Conservation (phyloP, 805 yeast genomes). For the Saturnispora besseyi region DNA sequence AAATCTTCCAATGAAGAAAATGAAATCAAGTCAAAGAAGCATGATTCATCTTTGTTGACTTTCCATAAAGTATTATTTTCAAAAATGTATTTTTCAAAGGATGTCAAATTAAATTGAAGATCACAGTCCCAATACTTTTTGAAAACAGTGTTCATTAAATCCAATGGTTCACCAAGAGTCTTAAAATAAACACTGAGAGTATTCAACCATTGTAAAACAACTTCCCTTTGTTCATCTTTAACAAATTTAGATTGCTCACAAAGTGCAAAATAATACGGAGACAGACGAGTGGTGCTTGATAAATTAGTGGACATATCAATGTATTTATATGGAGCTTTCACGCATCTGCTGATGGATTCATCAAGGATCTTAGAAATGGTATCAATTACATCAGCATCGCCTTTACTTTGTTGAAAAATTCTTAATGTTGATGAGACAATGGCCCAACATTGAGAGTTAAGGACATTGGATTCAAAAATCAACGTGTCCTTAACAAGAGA, state of each 20-base stretch:
- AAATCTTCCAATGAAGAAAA: conserved; percentile 26
- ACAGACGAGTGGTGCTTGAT: conserved; percentile 17
- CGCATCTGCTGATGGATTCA: conserved; percentile 63
- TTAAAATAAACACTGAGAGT: conserved; percentile 38
- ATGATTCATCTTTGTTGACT: conserved; percentile 9
- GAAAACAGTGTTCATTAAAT: conserved; percentile 14
- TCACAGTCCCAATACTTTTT: conserved; percentile 14
- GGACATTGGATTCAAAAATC: conserved; percentile 37
- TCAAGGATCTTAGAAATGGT: conserved; percentile 60
- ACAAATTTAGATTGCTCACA: conserved; percentile 65
- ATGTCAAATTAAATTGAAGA: conserved; percentile 4
- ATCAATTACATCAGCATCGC: conserved; percentile 15
- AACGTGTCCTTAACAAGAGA: conserved; percentile 43
- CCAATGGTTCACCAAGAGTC: conserved; percentile 51
- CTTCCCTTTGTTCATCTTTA: conserved; percentile 24
- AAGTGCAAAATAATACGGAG: conserved; percentile 50
- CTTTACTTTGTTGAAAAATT: conserved; percentile 9
- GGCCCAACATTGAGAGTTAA: conserved; percentile 47
- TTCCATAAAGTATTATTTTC: neutral
- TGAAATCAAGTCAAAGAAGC: conserved; percentile 31
- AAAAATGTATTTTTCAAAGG: conserved; percentile 11
- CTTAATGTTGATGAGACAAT: conserved; percentile 40
- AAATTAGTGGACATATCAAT: conserved; percentile 41
- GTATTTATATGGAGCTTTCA: conserved; percentile 76
- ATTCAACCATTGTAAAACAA: conserved; percentile 38